Evolutionary conservation across 306 rosid genomes (phyloP).

Genomic region (Vigna hirtella): DNA sequence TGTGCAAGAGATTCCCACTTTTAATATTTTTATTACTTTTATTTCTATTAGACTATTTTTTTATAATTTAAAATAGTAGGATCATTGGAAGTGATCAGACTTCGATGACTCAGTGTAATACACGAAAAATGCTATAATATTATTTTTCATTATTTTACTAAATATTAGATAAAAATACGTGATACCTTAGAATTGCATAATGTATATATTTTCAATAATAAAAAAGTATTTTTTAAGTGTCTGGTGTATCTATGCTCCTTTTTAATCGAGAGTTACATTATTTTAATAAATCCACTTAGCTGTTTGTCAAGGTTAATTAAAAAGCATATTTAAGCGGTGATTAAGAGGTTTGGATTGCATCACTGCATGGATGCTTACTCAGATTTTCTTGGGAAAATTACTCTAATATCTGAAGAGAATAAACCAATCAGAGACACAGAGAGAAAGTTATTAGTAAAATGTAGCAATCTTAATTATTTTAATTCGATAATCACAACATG

Average conservation of each 20-base stretch:
- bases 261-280: background rate
- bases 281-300: background rate
- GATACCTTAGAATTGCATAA: too few species aligned
- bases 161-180: too few species aligned
- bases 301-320: background rate
- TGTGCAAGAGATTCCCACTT: constrained; percentile 43
- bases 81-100: too few species aligned
- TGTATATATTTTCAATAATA: too few species aligned
- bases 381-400: constrained; percentile 31
- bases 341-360: constrained; percentile 11
- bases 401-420: background rate
- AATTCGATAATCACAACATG: constrained; percentile 6
- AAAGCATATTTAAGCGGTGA: background rate
- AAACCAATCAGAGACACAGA: background rate
- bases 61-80: too few species aligned
- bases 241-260: background rate
- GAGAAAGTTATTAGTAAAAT: background rate
- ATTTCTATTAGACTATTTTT: too few species aligned
- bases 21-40: too few species aligned
- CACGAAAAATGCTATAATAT: too few species aligned
- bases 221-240: too few species aligned
- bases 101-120: too few species aligned
- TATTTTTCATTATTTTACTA: too few species aligned
- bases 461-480: background rate
- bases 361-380: constrained; percentile 14